phyloP scores from a whole-genome alignment of 2,329 filamentous ascomycete species.

The Fusarium pseudoanthophilum region DNA sequence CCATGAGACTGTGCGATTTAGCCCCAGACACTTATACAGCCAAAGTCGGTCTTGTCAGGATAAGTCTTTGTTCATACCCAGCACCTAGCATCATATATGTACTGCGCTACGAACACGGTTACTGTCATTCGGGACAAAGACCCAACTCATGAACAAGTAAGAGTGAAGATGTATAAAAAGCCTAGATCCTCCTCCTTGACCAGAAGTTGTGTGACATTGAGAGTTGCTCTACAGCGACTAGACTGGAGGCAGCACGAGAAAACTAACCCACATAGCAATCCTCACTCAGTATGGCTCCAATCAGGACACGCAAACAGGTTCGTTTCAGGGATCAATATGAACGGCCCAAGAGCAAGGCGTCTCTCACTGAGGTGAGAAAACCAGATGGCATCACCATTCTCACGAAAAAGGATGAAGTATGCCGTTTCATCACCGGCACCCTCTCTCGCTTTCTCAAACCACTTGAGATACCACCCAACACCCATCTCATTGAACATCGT shows the following conservation, averaged over 20 bases:
- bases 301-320: not conserved
- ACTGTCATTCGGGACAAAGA: not conserved
- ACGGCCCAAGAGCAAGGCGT: not conserved
- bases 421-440: not conserved
- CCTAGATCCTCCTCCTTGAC: not conserved
- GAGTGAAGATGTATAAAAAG: not conserved
- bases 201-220: not conserved
- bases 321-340: not conserved
- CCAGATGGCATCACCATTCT: not conserved
- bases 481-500: not conserved
- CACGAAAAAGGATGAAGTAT: not conserved
- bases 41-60: not conserved
- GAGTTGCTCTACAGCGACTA: not conserved
- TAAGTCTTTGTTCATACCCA: not conserved
- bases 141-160: not conserved
- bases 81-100: not conserved
- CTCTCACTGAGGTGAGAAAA: not conserved
- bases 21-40: not conserved
- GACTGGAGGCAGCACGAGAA: not conserved
- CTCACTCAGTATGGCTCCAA: not conserved
- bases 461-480: not conserved
- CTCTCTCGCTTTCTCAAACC: conserved; percentile 1
- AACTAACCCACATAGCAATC: not conserved
- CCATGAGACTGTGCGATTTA: not conserved
- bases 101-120: not conserved